Conservation (phyloP, 2,329 filamentous ascomycete species). For the Golovinomyces cichoracearum region DNA sequence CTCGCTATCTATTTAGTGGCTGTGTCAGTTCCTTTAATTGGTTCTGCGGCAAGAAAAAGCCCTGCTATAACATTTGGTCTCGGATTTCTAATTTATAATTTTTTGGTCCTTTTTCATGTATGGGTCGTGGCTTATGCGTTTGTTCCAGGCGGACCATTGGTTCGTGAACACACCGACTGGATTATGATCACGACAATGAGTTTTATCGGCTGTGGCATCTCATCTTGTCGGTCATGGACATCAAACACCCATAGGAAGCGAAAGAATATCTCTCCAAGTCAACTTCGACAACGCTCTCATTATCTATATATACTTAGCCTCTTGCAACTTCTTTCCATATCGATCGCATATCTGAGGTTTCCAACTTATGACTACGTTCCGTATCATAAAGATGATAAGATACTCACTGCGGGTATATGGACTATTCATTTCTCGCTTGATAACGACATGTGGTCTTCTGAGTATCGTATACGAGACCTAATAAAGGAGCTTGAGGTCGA, state of each 20-base stretch:
- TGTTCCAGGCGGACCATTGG: conserved; percentile 73
- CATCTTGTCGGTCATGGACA: conserved; percentile 31
- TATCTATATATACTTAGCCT: conserved; percentile 45
- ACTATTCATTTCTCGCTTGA: conserved; percentile 95
- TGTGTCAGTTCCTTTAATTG: conserved; percentile 47
- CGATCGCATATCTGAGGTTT: conserved; percentile 69
- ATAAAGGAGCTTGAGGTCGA: conserved; percentile 92
- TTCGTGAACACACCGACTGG: conserved; percentile 89
- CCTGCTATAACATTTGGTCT: conserved; percentile 64
- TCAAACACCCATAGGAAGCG: conserved; percentile 15
- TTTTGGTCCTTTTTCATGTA: conserved; percentile 87
- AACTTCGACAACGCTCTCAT: conserved; percentile 29
- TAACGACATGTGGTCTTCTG: conserved; percentile 97
- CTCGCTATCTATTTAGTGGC: conserved; percentile 63
- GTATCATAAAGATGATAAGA: conserved; percentile 65
- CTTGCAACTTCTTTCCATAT: conserved; percentile 56
- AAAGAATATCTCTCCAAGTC: conserved; percentile 19
- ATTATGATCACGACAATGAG: conserved; percentile 73
- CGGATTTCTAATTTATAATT: conserved; percentile 75
- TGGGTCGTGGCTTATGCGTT: conserved; percentile 98
- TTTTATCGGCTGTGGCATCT: conserved; percentile 60
- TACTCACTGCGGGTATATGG: conserved; percentile 91
- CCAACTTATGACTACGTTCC: conserved; percentile 76
- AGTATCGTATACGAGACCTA: conserved; percentile 74
- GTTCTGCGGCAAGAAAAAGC: conserved; percentile 47